Base-by-base conservation (phyloP, 768 basidiomycete genomes). In the Chlorophyllum brunneum region DNA sequence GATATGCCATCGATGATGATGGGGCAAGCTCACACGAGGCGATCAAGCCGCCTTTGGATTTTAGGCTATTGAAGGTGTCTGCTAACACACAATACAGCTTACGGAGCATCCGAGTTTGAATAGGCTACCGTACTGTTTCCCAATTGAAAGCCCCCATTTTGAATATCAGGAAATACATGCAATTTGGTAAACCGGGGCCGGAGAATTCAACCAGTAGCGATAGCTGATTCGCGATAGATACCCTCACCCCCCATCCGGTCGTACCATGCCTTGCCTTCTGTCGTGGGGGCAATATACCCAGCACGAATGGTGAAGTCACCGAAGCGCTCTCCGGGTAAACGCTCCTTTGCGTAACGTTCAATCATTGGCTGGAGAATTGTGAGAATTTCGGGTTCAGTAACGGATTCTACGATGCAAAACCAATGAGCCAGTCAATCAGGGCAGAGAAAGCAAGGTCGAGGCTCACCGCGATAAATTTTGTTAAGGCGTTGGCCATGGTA, bases 291-390 rank as follows among this genome's bases (percentile, higher is more conserved):
- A 58, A 98, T 93, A 62, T 95, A 93, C 38, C 95, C 93, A 22
- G 83, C 87, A 41, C 95, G 79, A 56, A 99, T 88, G 27, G 92
- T 91, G 66, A 89, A 99, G 68, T 98, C 97, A 27, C 97, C 97
- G 62, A 99, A 98, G 51, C 75, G 85, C 69, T 99, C 97, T 26
- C 91, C 93, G 7, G 90, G 85, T 3, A 75, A 70, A 40, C 95
- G 78, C 67, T 98, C 94, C 23, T 88, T 72, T 0, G 95, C 92
- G 65, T 93, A 99, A 53, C 80, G 77, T 69, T 92, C 93, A 78
- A 99, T 95, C 90, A 99, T 94, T 0, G 94, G 95, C 51, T 66
- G 61, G 20, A 99, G 81, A 57, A 95, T 95, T 4, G 84, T 84
- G 48, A 99, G 71, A 50, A 97, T 97, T 67, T 97, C 93, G 6